These are phyloP conservation scores for Penicillium sp. DNA, from an alignment of 2,329 filamentous ascomycete species.

Conservation along the genomic window DNA sequence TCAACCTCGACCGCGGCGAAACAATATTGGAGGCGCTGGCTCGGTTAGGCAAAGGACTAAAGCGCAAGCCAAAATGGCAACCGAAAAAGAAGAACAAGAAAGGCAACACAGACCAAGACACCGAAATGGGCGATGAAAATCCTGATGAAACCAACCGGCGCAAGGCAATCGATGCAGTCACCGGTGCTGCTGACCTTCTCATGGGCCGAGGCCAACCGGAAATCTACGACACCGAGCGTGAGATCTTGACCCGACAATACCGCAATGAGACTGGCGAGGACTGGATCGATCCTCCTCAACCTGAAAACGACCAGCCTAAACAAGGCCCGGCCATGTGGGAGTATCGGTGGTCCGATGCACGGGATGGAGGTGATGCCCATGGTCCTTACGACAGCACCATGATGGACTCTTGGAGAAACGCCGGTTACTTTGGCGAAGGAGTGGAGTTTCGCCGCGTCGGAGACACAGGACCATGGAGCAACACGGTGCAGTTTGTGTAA, in stretches of 20 bases:
- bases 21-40: slow-evolving; percentile 83
- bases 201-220: slow-evolving; percentile 76
- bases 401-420: slow-evolving; percentile 87
- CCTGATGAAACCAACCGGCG: slow-evolving; percentile 64
- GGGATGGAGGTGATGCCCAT: slow-evolving; percentile 71
- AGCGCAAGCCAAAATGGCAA: slow-evolving; percentile 56
- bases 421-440: slow-evolving; percentile 83
- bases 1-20: slow-evolving; percentile 69
- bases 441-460: slow-evolving; percentile 68
- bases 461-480: slow-evolving; percentile 52
- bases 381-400: slow-evolving; percentile 79
- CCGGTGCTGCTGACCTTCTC: slow-evolving; percentile 81
- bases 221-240: slow-evolving; percentile 86
- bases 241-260: slow-evolving; percentile 76
- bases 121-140: slow-evolving; percentile 69
- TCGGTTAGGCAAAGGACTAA: slow-evolving; percentile 64
- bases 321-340: slow-evolving; percentile 62
- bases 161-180: slow-evolving; percentile 72
- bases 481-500: slow-evolving; percentile 49
- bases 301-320: slow-evolving; percentile 30
- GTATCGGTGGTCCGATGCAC: slow-evolving; percentile 84
- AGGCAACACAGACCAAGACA: slow-evolving; percentile 45
- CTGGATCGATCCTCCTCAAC: slow-evolving; percentile 55
- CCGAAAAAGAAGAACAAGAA: slow-evolving; percentile 50
- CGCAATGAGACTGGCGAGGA: slow-evolving; percentile 77